phyloP scores from a whole-genome alignment of 768 basidiomycete species.

The Kwoniella botswanensis region DNA sequence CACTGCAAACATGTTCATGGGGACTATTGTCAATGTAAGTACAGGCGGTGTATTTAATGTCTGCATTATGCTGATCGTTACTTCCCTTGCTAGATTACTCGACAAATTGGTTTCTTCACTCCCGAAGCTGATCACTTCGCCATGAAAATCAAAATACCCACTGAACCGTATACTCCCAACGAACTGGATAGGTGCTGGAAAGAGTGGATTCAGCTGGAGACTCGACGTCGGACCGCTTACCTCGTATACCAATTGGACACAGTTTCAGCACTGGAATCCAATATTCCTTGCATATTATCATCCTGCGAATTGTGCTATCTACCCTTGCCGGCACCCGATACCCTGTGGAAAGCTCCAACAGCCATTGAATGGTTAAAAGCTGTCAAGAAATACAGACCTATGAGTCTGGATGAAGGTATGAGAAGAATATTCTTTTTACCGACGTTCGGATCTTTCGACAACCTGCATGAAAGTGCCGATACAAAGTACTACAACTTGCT shows the following conservation, averaged over 20 bases:
- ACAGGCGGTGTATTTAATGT: background rate
- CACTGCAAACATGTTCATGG: constrained; percentile 53
- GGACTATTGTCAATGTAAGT: constrained; percentile 55
- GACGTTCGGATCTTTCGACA: constrained; percentile 48
- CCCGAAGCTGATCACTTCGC: constrained; percentile 52
- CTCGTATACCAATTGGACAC: constrained; percentile 60
- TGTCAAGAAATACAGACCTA: constrained; percentile 45
- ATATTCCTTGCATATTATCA: constrained; percentile 50
- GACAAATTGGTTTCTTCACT: constrained; percentile 57
- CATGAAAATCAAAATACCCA: constrained; percentile 30
- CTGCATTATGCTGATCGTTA: background rate
- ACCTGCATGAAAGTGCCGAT: constrained; percentile 43
- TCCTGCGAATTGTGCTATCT: constrained; percentile 53
- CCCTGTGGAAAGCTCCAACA: constrained; percentile 57
- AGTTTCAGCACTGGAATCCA: constrained; percentile 57
- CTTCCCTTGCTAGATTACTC: constrained; percentile 47
- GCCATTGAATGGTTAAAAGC: constrained; percentile 55
- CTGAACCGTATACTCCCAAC: constrained; percentile 45
- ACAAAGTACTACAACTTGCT: constrained; percentile 48
- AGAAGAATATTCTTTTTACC: constrained; percentile 51
- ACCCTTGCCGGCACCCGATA: constrained; percentile 59
- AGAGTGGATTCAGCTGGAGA: constrained; percentile 59
- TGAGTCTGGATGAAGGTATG: constrained; percentile 56
- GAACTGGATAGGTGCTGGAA: constrained; percentile 57
- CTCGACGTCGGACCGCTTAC: constrained; percentile 56